Base-by-base conservation (phyloP, 305 asterid genomes). In the Rubia tinctorum region DNA sequence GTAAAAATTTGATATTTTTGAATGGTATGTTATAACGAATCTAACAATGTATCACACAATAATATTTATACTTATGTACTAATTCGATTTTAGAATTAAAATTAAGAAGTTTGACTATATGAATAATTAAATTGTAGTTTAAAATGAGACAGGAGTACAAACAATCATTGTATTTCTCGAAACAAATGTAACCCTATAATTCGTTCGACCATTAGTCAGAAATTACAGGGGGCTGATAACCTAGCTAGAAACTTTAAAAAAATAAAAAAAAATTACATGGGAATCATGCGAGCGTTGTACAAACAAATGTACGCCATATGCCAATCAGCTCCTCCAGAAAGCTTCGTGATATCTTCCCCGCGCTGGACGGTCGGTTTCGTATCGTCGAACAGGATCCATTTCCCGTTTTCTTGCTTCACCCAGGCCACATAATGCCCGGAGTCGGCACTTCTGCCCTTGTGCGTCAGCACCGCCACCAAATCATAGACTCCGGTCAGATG, bases 381-480 rank as follows among this genome's bases (percentile, higher is more conserved):
- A 17, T 51, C 59, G 22, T 51, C 59, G 9, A 51, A 51, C 6
- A 51, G 22, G 2, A 51, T 5, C 59, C 59, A 51, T 51, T 51
- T 51, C 59, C 59, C 59, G 5, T 51, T 51, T 18, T 51, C 59
- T 6, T 51, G 59, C 22, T 17, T 27, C 30, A 89, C 97, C 99
- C 99, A 95, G 56, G 97, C 97, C 58, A 88, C 93, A 71, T 95
- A 95, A 80, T 95, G 99, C 75, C 99, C 99, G 5, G 98, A 92
- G 79, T 95, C 99, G 58, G 98, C 98, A 76, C 98, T 90, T 88
- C 98, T 86, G 62, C 98, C 99, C 90, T 95, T 88, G 84, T 90
- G 99, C 8, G 99, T 92, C 77, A 95, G 94, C 83, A 95, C 99
- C 66, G 96, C 95, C 75, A 87, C 93, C 89, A 95, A 88, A 82